A percentile compares a stretch with the other conserved stretches of the same genome.
phyloP scores from a whole-genome alignment of 371 early-diverging fungal species.

The Rhizopus stolonifer region DNA sequence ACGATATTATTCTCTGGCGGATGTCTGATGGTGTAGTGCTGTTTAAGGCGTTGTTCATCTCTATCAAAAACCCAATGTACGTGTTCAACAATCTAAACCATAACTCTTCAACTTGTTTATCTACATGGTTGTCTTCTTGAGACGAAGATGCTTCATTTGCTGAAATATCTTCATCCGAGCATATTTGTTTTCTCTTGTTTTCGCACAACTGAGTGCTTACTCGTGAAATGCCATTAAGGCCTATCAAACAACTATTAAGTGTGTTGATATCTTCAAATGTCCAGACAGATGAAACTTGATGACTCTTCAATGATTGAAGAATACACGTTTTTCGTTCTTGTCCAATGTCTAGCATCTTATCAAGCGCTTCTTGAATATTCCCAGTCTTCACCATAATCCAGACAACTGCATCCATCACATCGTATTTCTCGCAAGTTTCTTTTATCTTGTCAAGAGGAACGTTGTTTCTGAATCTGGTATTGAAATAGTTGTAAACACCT shows the following conservation, averaged over 20 bases:
- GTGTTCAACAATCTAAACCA: conserved; percentile 72
- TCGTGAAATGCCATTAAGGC: conserved; percentile 58
- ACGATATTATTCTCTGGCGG: conserved; percentile 44
- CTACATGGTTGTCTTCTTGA: conserved; percentile 10
- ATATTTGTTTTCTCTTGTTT: conserved; percentile 33
- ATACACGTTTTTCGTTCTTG: conserved; percentile 49
- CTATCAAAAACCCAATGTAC: conserved; percentile 56
- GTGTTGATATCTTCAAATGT: conserved; percentile 57
- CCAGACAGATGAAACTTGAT: conserved; percentile 33
- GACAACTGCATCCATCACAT: conserved; percentile 70
- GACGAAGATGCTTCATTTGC: neutral
- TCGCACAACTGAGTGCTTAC: conserved; percentile 63
- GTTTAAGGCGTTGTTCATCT: conserved; percentile 28
- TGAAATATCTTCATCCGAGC: conserved; percentile 10
- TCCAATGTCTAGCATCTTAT: conserved; percentile 62
- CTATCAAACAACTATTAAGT: conserved; percentile 54
- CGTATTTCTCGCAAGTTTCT: conserved; percentile 54
- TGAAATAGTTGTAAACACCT: conserved; percentile 63
- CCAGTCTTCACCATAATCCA: conserved; percentile 80
- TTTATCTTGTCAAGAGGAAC: conserved; percentile 60
- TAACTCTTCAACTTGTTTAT: conserved; percentile 56
- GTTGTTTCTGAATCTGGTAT: conserved; percentile 56
- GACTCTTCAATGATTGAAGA: conserved; percentile 39
- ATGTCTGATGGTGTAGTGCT: conserved; percentile 20
- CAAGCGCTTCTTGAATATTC: conserved; percentile 65